These are phyloP conservation scores for Vitis labrusca DNA, from an alignment of 164 flowering plant genomes.

Conservation along the genomic window DNA sequence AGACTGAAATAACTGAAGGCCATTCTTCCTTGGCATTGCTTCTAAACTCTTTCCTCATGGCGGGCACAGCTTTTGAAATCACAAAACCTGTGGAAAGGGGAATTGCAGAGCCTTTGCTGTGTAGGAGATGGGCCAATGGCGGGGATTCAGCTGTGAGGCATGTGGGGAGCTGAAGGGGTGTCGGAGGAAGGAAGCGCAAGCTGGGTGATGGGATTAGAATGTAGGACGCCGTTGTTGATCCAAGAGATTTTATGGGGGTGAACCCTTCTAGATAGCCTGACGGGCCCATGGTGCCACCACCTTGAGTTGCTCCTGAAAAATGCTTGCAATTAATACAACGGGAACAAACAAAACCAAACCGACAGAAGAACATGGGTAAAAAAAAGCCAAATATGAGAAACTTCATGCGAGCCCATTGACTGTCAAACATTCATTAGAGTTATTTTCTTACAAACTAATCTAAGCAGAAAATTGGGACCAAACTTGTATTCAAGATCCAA, in stretches of 20 bases:
- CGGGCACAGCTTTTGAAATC: slow-evolving; percentile 86
- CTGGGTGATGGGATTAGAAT: slow-evolving; percentile 83
- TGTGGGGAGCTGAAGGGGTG: slow-evolving; percentile 88
- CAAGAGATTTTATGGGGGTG: slow-evolving; percentile 85
- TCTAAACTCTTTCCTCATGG: slow-evolving; percentile 56
- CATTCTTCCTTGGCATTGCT: slow-evolving; percentile 68
- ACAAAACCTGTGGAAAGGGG: slow-evolving; percentile 94
- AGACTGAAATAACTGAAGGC: slow-evolving; percentile 84
- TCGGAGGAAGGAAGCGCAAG: slow-evolving; percentile 83
- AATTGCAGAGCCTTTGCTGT: slow-evolving; percentile 90
- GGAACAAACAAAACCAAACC: too few relatives aligned
- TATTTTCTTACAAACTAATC: too few relatives aligned
- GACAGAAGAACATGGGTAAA: too few relatives aligned
- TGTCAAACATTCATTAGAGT: too few relatives aligned
- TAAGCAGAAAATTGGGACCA: too few relatives aligned
- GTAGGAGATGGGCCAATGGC: slow-evolving; percentile 96
- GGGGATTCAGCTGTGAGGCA: slow-evolving; percentile 96
- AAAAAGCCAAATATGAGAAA: too few relatives aligned
- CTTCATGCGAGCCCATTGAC: too few relatives aligned
- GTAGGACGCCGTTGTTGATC: slow-evolving; percentile 70
- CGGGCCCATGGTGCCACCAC: slow-evolving; percentile 26
- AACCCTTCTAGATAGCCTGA: slow-evolving; percentile 74
- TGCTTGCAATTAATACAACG: background rate
- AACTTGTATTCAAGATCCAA: too few relatives aligned
- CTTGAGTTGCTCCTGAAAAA: slow-evolving; percentile 61